Evolutionary conservation across 2,329 filamentous ascomycete genomes (phyloP).

Genomic region (Penicillium sclerotiorum): DNA sequence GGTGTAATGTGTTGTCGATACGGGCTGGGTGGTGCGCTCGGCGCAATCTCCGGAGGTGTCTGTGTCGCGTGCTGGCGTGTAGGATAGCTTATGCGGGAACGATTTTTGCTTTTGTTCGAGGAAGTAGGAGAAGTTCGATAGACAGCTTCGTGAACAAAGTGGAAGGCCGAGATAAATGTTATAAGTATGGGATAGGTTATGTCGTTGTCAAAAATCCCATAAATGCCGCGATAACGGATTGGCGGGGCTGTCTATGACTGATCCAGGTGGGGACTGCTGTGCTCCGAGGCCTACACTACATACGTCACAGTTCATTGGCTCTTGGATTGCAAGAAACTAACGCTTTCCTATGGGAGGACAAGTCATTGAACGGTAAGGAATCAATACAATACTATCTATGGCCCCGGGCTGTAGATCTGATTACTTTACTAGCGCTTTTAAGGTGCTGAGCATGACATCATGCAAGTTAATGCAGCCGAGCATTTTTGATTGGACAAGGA

Average conservation of each 20-base stretch:
- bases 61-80: conserved; percentile 17
- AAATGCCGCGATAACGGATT: conserved; percentile 18
- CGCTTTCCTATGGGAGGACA: background rate
- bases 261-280: conserved; percentile 29
- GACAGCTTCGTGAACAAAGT: no score
- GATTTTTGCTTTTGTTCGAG: no score
- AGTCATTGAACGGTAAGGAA: background rate
- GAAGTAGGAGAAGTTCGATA: no score
- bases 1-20: background rate
- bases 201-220: conserved; percentile 4
- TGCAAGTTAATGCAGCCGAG: background rate
- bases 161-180: background rate
- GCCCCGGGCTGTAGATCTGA: background rate
- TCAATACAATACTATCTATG: background rate
- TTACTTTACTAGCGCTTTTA: conserved; percentile 4
- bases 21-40: background rate
- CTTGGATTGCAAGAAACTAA: background rate
- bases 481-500: conserved; percentile 9
- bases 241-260: conserved; percentile 24
- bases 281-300: conserved; percentile 20
- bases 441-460: conserved; percentile 15
- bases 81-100: no score
- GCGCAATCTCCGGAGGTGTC: background rate
- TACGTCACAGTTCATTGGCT: conserved; percentile 22
- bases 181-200: background rate